Conservation (phyloP, 2,329 filamentous ascomycete species). For the Pestalotiopsis sp. region DNA sequence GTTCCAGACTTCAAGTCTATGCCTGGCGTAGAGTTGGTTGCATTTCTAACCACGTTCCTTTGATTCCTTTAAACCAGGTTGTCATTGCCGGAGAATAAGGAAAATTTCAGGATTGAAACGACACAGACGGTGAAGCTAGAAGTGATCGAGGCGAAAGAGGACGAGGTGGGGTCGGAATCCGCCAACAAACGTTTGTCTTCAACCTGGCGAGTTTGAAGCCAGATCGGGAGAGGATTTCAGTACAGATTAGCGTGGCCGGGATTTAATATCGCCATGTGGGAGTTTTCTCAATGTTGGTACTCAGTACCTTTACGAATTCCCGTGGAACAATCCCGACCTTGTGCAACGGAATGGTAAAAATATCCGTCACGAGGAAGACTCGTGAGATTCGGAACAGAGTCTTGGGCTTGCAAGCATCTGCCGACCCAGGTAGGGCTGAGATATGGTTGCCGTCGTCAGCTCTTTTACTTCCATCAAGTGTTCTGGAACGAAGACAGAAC, state of each 20-base stretch:
- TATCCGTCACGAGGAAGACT: neutral
- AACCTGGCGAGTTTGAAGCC: neutral
- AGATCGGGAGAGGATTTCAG: neutral
- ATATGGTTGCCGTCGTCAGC: neutral
- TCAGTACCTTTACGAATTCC: neutral
- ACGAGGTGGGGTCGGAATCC: neutral
- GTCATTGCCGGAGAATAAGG: neutral
- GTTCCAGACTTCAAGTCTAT: neutral
- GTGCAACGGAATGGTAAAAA: neutral
- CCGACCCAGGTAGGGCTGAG: conserved; percentile 4
- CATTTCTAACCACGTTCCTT: no score
- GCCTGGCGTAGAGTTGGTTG: neutral
- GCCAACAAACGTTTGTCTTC: neutral
- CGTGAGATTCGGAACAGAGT: neutral
- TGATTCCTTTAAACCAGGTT: neutral
- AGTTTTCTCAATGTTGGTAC: neutral
- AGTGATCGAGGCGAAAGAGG: neutral
- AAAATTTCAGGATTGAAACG: neutral
- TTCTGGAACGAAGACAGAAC: neutral
- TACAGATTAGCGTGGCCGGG: neutral
- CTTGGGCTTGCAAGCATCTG: neutral
- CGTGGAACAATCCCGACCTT: neutral
- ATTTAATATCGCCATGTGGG: neutral
- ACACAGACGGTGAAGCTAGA: neutral
- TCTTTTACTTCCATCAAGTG: neutral